These are phyloP conservation scores for Hygrophila difformis DNA, from an alignment of 257 asterid species.

Conservation along the genomic window DNA sequence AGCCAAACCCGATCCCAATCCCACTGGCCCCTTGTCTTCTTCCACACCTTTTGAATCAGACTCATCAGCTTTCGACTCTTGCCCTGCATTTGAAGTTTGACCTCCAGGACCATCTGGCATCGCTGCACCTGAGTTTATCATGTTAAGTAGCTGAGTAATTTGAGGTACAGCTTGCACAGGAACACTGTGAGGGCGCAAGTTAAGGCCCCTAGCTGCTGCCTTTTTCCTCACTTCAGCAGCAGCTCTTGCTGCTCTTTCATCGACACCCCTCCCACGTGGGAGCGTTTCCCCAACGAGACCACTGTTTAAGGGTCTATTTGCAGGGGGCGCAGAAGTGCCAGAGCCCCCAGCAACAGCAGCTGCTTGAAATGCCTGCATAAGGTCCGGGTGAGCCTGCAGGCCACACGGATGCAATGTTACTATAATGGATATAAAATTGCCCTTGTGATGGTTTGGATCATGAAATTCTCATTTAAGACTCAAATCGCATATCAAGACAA, in stretches of 20 bases:
- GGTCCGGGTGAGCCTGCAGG: constrained; percentile 92
- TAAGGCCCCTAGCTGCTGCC: constrained; percentile 87
- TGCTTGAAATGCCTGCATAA: constrained; percentile 76
- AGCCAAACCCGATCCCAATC: constrained; percentile 60
- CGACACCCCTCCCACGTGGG: constrained; percentile 73
- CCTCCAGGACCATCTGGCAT: constrained; percentile 25
- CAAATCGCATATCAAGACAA: background rate
- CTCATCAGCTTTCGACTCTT: constrained; percentile 16
- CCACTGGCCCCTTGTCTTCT: constrained; percentile 58
- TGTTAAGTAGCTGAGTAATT: constrained; percentile 50
- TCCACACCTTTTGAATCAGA: constrained; percentile 28
- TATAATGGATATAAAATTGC: too few species aligned
- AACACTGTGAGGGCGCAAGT: constrained; percentile 57
- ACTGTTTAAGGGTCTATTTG: constrained; percentile 32
- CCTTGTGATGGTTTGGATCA: too few species aligned
- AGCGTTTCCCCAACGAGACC: constrained; percentile 32
- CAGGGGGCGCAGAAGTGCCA: constrained; percentile 18
- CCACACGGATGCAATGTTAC: too few species aligned
- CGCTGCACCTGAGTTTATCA: constrained; percentile 35
- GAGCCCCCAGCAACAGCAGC: constrained; percentile 40
- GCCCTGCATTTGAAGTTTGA: constrained; percentile 26
- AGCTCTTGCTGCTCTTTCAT: constrained; percentile 83
- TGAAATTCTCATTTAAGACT: too few species aligned
- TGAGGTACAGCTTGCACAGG: constrained; percentile 58
- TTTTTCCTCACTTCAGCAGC: constrained; percentile 79